phyloP scores from a whole-genome alignment of 2,329 filamentous ascomycete species.

The Parafenestella ontariensis region DNA sequence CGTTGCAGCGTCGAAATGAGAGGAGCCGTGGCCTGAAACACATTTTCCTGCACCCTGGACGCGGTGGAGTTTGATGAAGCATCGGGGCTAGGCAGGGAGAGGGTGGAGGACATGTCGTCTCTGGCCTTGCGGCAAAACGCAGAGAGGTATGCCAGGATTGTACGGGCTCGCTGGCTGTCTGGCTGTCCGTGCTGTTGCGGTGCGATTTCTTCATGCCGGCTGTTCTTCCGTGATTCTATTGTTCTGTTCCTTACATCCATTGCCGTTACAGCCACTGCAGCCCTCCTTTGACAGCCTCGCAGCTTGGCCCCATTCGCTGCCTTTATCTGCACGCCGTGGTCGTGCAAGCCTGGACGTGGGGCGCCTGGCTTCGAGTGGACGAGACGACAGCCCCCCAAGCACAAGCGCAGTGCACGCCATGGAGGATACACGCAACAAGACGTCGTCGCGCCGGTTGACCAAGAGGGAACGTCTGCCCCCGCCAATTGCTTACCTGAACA shows the following conservation, averaged over 20 bases:
- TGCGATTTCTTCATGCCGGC: neutral
- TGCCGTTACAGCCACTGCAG: neutral
- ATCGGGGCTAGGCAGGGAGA: conserved; percentile 2
- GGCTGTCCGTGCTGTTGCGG: conserved; percentile 7
- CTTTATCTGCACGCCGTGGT: neutral
- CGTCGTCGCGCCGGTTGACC: conserved; percentile 19
- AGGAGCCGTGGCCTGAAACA: conserved; percentile 15
- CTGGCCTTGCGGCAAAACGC: neutral
- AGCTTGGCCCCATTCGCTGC: neutral
- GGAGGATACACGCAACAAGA: conserved; percentile 24
- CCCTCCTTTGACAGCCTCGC: neutral
- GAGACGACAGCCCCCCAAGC: neutral
- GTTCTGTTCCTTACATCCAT: neutral
- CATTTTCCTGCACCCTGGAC: conserved; percentile 6
- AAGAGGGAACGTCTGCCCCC: conserved; percentile 28
- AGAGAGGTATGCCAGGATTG: neutral
- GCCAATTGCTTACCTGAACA: conserved; percentile 26
- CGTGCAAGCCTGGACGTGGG: neutral
- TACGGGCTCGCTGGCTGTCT: neutral
- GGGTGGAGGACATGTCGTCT: neutral
- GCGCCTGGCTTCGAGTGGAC: neutral
- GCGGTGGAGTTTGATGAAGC: conserved; percentile 1
- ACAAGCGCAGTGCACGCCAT: conserved; percentile 8
- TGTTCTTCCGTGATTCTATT: neutral
- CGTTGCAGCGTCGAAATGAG: conserved; percentile 12